Evolutionary conservation across 352 stramenopile genomes (phyloP), one percentile per base, ranked within the genome.

Genomic region (Phytophthora tubulina): DNA sequence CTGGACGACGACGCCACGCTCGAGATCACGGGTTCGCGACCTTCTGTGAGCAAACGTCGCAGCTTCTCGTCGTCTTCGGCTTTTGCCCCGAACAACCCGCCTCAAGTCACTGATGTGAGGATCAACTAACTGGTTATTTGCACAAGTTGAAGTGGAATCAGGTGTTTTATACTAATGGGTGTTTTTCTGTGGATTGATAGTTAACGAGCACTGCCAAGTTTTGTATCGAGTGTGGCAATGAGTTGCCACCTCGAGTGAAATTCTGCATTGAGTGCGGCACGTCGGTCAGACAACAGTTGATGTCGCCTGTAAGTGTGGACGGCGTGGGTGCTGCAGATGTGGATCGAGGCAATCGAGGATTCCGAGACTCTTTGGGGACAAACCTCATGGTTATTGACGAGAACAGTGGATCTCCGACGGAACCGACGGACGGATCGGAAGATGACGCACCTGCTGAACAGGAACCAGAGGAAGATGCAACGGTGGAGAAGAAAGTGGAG

Each of bases 201-300:
- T 67, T 92, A 46, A 72, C 81, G 30, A 92, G 81, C 58, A 78
- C 76, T n/a, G 70, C 79, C 67, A 94, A 94, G 68, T 94, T 94
- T 57, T 94, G 86, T 56, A 90, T 96, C 51, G 89, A 96, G 60
- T 96, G 89, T 65, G 89, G 89, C 42, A 88, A 96, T 53, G 89
- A 96, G 27, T 61, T 96, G 50, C 84, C 87, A 9, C 73, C 77
- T 15, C 75, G 82, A 32, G 89, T 96, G 31, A 96, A 96, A 62
- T 94, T 96, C 27, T 96, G 89, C 50, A 96, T 96, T 62, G 87
- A 96, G 59, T 96, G 89, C 55, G 89, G 89, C 14, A 93, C 88
- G 4, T 80, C 84, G 1, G 86, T 93, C 41, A 70, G 80, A 2
- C 76, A 80, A 42, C 82, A 87, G 53, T 11, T 91, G 11, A 49